Percentiles rank a stretch among this genome's conserved stretches.
These are phyloP conservation scores for Pseudogymnoascus sp. DNA, from an alignment of 2,329 filamentous ascomycete species.

Conservation along the genomic window DNA sequence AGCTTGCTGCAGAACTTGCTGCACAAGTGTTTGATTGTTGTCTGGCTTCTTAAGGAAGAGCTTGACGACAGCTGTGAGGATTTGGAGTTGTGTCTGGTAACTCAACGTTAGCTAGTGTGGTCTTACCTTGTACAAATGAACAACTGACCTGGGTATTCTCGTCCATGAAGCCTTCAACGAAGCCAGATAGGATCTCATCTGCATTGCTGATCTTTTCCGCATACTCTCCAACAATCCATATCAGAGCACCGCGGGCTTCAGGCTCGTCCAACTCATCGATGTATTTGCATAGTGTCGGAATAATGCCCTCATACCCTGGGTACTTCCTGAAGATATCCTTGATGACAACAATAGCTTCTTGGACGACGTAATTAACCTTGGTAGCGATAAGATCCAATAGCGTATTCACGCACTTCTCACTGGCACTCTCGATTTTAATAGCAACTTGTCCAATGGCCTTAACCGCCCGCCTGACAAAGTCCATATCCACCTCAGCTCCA, in stretches of 20 bases:
- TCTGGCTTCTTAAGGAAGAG: slow-evolving; percentile 95
- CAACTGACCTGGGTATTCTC: slow-evolving; percentile 81
- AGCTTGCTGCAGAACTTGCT: slow-evolving; percentile 87
- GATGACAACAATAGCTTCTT: slow-evolving; percentile 97
- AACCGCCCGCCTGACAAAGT: slow-evolving; percentile 89
- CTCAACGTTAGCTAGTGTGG: slow-evolving; percentile 18
- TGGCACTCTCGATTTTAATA: slow-evolving; percentile 94
- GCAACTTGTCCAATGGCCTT: slow-evolving; percentile 96
- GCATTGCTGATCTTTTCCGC: slow-evolving; percentile 99
- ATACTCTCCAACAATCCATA: slow-evolving; percentile 99
- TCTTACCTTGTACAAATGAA: neutral
- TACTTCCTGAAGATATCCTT: slow-evolving; percentile 98
- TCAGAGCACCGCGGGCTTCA: slow-evolving; percentile 79
- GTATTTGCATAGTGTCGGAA: slow-evolving; percentile 90
- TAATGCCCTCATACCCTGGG: slow-evolving; percentile 95
- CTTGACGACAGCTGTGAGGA: slow-evolving; percentile 94
- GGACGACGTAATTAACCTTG: slow-evolving; percentile 98
- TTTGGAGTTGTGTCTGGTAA: slow-evolving; percentile 85
- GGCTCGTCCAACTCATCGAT: slow-evolving; percentile 97
- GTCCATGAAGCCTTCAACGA: slow-evolving; percentile 91
- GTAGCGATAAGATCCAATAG: slow-evolving; percentile 90
- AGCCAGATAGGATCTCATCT: slow-evolving; percentile 84
- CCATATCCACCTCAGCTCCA: slow-evolving; percentile 97
- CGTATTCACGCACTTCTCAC: slow-evolving; percentile 92
- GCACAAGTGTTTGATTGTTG: slow-evolving; percentile 82